Evolutionary conservation across 306 rosid genomes (phyloP).

Genomic region (Cucurbita moschata): DNA sequence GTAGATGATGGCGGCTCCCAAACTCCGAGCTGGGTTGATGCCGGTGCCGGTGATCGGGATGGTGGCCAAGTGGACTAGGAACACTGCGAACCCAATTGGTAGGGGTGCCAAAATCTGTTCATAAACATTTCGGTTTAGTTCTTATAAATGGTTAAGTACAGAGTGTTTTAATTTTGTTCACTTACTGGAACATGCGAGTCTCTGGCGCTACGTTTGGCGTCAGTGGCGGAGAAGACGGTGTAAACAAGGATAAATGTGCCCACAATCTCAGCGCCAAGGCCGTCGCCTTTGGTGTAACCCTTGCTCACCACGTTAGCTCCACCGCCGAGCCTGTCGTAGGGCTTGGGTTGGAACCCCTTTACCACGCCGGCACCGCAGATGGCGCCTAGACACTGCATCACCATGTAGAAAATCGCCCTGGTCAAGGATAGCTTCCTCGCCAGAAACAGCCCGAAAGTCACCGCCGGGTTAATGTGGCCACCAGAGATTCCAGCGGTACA

Average conservation of each 20-base stretch:
- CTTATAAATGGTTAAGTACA: too few species aligned
- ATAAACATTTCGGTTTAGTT: neutral
- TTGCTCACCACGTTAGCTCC: conserved; percentile 48
- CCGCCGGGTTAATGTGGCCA: conserved; percentile 52
- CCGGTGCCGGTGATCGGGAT: conserved; percentile 54
- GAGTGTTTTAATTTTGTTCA: neutral
- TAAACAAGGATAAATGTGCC: conserved; percentile 46
- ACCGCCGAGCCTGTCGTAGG: conserved; percentile 12
- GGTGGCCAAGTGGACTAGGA: conserved; percentile 48
- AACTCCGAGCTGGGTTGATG: conserved; percentile 48
- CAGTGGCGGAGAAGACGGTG: conserved; percentile 90
- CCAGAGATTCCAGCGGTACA: conserved; percentile 95
- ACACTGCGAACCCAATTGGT: conserved; percentile 80
- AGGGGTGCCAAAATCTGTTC: conserved; percentile 74
- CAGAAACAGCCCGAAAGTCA: conserved; percentile 63
- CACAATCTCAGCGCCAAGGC: conserved; percentile 46
- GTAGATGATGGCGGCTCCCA: conserved; percentile 47
- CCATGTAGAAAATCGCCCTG: conserved; percentile 60
- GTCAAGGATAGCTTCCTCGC: conserved; percentile 73
- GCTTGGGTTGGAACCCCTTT: conserved; percentile 20
- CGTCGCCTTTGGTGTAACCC: conserved; percentile 78
- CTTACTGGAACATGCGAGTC: conserved; percentile 58
- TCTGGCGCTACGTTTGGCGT: conserved; percentile 80
- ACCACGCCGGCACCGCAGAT: conserved; percentile 49
- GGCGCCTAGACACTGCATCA: conserved; percentile 78